Conservation (phyloP, 2,329 filamentous ascomycete species). For the Lasiodiplodia citricola region DNA sequence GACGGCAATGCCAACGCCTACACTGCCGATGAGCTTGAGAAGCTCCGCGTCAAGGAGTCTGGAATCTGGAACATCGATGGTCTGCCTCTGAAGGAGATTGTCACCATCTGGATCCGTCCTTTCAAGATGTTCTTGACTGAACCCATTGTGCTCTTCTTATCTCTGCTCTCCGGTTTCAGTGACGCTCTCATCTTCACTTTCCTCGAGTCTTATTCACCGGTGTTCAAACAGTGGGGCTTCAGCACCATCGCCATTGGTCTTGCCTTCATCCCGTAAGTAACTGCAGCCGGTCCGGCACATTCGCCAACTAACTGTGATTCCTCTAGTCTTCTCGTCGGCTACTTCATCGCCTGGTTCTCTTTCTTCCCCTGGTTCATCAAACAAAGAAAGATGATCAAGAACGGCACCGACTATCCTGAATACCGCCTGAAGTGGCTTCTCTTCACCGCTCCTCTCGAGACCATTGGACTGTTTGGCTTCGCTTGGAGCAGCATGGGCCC, state of each 20-base stretch:
- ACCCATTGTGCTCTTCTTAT: constrained; percentile 73
- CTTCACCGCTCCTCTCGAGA: constrained; percentile 64
- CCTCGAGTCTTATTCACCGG: constrained; percentile 70
- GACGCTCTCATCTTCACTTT: constrained; percentile 80
- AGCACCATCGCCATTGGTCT: constrained; percentile 62
- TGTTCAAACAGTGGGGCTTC: constrained; percentile 72
- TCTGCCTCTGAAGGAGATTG: constrained; percentile 50
- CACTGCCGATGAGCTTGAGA: constrained; percentile 71
- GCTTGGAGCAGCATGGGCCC: constrained; percentile 71
- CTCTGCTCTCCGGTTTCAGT: constrained; percentile 73
- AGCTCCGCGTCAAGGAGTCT: constrained; percentile 29
- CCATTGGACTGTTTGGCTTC: constrained; percentile 73
- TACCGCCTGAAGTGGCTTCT: constrained; percentile 69
- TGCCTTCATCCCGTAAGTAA: constrained; percentile 61
- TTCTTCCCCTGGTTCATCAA: constrained; percentile 65
- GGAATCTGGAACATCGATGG: constrained; percentile 32
- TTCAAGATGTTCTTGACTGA: constrained; percentile 77
- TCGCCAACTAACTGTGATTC: neutral
- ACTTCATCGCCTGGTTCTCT: constrained; percentile 64
- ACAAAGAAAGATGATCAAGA: constrained; percentile 54
- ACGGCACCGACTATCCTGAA: constrained; percentile 62
- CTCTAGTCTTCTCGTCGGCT: constrained; percentile 64
- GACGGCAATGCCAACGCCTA: constrained; percentile 65
- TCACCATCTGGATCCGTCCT: constrained; percentile 64
- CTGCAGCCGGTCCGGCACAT: neutral